Conservation (phyloP, 176 grass and related monocot species). For the Triticum dicoccoides region DNA sequence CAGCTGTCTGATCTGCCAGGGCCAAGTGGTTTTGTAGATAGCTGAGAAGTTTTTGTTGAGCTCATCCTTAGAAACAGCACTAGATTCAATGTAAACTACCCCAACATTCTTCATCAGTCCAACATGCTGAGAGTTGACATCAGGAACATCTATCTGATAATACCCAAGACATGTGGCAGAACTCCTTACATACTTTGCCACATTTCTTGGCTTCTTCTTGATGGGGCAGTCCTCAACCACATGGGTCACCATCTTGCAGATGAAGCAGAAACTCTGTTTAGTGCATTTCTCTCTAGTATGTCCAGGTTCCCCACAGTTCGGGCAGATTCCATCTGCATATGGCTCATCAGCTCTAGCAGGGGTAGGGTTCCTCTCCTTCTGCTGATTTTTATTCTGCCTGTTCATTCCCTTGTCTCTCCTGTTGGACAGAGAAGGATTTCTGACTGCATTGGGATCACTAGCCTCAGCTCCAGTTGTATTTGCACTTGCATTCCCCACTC, state of each 20-base stretch:
- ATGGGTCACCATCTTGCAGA: not conserved
- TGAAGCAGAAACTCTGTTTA: not conserved
- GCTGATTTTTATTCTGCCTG: too few relatives aligned
- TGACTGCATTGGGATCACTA: too few relatives aligned
- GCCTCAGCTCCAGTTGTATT: too few relatives aligned
- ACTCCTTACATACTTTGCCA: not conserved
- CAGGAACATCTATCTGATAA: not conserved
- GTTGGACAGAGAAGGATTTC: too few relatives aligned
- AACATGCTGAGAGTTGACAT: not conserved
- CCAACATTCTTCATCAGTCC: not conserved
- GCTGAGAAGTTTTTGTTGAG: not conserved
- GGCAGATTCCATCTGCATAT: not conserved
- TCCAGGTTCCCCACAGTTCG: not conserved
- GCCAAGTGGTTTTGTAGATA: not conserved
- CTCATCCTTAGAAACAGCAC: not conserved
- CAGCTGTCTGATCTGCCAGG: not conserved
- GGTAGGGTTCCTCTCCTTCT: too few relatives aligned
- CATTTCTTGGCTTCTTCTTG: not conserved
- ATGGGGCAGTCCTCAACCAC: not conserved
- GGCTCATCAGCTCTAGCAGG: not conserved
- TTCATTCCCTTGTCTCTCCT: too few relatives aligned
- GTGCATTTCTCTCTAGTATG: not conserved
- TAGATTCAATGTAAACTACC: not conserved
- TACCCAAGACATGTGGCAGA: not conserved
- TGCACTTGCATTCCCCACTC: too few relatives aligned